These are phyloP conservation scores for Boletus reticuloceps DNA, from an alignment of 768 basidiomycete genomes.

Conservation along the genomic window DNA sequence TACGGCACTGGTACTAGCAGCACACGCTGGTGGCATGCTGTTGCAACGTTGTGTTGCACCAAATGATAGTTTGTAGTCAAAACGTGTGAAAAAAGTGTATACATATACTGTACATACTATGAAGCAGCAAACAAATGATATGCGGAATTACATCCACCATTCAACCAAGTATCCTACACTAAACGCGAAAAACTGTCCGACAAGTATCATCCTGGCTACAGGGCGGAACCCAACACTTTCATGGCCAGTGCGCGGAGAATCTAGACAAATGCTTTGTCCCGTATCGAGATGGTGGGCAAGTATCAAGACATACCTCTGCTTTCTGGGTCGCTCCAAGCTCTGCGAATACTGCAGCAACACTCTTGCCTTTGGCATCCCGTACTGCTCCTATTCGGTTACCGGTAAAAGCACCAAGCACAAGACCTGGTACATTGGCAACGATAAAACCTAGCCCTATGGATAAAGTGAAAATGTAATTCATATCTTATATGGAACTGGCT, in stretches of 20 bases:
- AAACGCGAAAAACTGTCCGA: background rate
- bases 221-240: conserved; percentile 75
- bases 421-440: conserved; percentile 81
- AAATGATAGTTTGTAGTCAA: background rate
- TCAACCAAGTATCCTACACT: conserved; percentile 7
- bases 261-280: conserved; percentile 35
- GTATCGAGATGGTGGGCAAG: background rate
- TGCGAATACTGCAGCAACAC: conserved; percentile 84
- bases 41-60: background rate
- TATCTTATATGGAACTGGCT: conserved; percentile 19
- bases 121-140: no score
- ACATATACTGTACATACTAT: no score
- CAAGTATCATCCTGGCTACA: conserved; percentile 16
- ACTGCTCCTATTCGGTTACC: conserved; percentile 91
- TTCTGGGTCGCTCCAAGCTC: conserved; percentile 76
- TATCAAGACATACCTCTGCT: conserved; percentile 64
- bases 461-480: conserved; percentile 32
- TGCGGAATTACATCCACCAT: background rate
- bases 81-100: conserved; percentile 7
- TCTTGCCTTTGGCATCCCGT: conserved; percentile 92
- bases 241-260: conserved; percentile 77
- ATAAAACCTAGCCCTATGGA: conserved; percentile 35
- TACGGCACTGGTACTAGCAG: background rate
- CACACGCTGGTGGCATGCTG: conserved; percentile 9
- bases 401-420: conserved; percentile 81